These are phyloP conservation scores for Angophora floribunda DNA, from an alignment of 345 rosid genomes.

Conservation along the genomic window DNA sequence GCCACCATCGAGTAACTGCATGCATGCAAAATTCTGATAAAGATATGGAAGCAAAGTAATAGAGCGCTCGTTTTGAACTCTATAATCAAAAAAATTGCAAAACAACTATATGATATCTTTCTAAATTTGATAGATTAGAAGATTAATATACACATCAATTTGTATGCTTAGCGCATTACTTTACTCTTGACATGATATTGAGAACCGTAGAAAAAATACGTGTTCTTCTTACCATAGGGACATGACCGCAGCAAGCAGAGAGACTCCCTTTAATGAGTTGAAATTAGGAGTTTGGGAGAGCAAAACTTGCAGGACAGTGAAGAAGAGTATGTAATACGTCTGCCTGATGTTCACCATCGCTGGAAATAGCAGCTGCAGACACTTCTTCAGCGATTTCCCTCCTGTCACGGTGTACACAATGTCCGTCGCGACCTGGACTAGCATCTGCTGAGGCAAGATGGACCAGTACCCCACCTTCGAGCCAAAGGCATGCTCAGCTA, in stretches of 20 bases:
- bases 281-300: constrained; percentile 75
- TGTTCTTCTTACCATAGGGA: constrained; percentile 34
- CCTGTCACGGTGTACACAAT: constrained; percentile 76
- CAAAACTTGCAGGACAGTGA: constrained; percentile 47
- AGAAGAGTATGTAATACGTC: constrained; percentile 57
- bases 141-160: too few species aligned
- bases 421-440: constrained; percentile 47
- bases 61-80: not conserved
- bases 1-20: constrained; percentile 75
- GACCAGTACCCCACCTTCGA: constrained; percentile 60
- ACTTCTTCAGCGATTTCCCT: constrained; percentile 52
- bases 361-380: constrained; percentile 22
- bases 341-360: constrained; percentile 22
- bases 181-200: too few species aligned
- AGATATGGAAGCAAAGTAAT: not conserved
- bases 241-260: constrained; percentile 72
- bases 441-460: constrained; percentile 62
- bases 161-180: too few species aligned
- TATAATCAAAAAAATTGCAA: not conserved
- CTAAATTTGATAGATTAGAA: too few species aligned
- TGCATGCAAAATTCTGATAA: not conserved
- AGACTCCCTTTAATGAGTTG: constrained; percentile 58
- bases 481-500: constrained; percentile 70
- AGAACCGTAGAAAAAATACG: not conserved
- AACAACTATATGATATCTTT: not conserved